phyloP scores from a whole-genome alignment of 2,329 filamentous ascomycete species.

The Botrytis hyacinthi region DNA sequence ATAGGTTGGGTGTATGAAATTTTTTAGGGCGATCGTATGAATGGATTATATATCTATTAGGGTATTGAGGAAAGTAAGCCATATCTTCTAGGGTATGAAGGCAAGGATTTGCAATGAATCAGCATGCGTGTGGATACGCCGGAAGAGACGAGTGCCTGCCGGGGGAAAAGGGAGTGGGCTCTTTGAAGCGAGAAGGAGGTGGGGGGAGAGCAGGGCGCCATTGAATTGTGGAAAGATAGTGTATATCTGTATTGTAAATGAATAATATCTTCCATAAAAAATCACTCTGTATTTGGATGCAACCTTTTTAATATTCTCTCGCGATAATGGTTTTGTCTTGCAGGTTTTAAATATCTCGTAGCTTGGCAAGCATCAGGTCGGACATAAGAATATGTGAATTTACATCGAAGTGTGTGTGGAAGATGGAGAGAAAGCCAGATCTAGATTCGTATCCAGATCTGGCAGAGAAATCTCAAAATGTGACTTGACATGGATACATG shows the following conservation, averaged over 20 bases:
- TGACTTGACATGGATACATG: neutral
- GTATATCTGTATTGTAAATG: constrained; percentile 8
- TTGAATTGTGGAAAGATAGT: neutral
- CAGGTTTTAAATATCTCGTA: neutral
- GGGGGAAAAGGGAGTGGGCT: neutral
- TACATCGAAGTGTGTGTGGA: neutral
- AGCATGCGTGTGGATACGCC: constrained; percentile 15
- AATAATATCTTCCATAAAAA: neutral
- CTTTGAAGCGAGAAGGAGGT: neutral
- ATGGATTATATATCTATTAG: constrained; percentile 5
- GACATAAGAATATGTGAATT: neutral
- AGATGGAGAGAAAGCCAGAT: neutral
- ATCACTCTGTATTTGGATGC: neutral
- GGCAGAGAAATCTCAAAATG: neutral
- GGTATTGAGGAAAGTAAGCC: neutral
- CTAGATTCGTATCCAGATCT: neutral
- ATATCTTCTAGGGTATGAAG: constrained; percentile 4
- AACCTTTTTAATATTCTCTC: neutral
- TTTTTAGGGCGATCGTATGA: constrained; percentile 1
- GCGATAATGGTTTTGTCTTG: neutral
- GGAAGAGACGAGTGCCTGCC: constrained; percentile 11
- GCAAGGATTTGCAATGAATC: constrained; percentile 10
- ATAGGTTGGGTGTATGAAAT: neutral
- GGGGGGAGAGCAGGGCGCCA: neutral
- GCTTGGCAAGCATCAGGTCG: neutral